A percentile compares a stretch with the other conserved stretches of the same genome.
Evolutionary conservation across 2,329 filamentous ascomycete species (phyloP).

Genomic region (Trichoderma sp.): DNA sequence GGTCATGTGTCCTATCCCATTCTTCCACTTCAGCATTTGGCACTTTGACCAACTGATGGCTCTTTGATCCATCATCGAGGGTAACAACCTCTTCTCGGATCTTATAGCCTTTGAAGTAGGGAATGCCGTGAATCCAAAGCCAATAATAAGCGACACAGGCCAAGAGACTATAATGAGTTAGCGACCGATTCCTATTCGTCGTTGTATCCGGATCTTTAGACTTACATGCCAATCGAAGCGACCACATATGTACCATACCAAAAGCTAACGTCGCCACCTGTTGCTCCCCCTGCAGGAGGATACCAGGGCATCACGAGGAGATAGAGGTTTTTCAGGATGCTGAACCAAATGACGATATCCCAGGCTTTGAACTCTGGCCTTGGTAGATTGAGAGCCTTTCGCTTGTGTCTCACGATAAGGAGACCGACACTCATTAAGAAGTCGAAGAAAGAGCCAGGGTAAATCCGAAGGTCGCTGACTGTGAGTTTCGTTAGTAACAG

Average conservation of each 20-base stretch:
- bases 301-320: slow-evolving; percentile 72
- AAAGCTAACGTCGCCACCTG: slow-evolving; percentile 68
- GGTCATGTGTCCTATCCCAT: slow-evolving; percentile 52
- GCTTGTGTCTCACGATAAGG: slow-evolving; percentile 56
- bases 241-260: slow-evolving; percentile 72
- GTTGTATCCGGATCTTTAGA: slow-evolving; percentile 25
- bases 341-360: slow-evolving; percentile 59
- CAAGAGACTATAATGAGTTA: slow-evolving; percentile 43
- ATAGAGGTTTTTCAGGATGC: slow-evolving; percentile 59
- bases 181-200: neutral
- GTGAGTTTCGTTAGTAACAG: slow-evolving; percentile 30
- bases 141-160: slow-evolving; percentile 59
- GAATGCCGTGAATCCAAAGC: slow-evolving; percentile 59
- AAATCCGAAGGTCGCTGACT: slow-evolving; percentile 61
- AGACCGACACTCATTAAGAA: slow-evolving; percentile 59
- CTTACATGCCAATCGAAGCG: slow-evolving; percentile 64
- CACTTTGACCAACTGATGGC: slow-evolving; percentile 55
- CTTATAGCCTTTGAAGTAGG: slow-evolving; percentile 52
- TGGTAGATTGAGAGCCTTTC: slow-evolving; percentile 51
- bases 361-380: slow-evolving; percentile 59
- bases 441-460: slow-evolving; percentile 60
- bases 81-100: slow-evolving; percentile 57
- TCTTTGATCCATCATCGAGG: slow-evolving; percentile 46
- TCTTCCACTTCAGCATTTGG: slow-evolving; percentile 48
- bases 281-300: slow-evolving; percentile 60